A percentile compares a stretch with the other conserved stretches of the same genome.
Conservation (phyloP, 2,329 filamentous ascomycete genomes). For the Thelonectria olida region DNA sequence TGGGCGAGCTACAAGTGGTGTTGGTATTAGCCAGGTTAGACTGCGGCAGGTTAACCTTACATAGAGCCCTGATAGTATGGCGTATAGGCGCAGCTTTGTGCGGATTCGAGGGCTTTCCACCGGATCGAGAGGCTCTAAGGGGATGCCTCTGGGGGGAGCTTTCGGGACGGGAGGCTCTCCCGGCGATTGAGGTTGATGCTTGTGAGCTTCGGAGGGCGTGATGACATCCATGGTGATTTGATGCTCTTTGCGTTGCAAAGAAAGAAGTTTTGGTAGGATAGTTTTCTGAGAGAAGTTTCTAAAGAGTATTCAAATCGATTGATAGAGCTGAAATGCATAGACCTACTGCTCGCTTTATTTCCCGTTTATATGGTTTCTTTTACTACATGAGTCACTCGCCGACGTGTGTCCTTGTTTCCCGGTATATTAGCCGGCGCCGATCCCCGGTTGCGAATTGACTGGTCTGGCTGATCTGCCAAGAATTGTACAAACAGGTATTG, state of each 20-base stretch:
- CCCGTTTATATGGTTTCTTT: background rate
- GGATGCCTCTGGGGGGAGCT: background rate
- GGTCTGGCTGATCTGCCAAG: background rate
- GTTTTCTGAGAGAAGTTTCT: background rate
- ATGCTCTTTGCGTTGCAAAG: background rate
- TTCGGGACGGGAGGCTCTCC: too few species aligned
- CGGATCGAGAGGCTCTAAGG: background rate
- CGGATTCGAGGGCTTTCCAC: background rate
- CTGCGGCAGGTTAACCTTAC: background rate
- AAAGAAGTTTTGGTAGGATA: background rate
- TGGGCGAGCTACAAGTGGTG: background rate
- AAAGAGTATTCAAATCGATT: background rate
- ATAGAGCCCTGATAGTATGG: slow-evolving; percentile 9
- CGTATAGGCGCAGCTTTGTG: slow-evolving; percentile 9
- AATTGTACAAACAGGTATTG: background rate
- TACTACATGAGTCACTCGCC: slow-evolving; percentile 1
- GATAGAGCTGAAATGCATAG: background rate
- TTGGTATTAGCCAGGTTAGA: background rate
- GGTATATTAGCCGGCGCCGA: background rate
- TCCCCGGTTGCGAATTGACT: background rate
- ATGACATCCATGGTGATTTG: background rate
- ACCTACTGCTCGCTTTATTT: background rate
- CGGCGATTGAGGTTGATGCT: background rate
- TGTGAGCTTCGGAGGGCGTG: background rate
- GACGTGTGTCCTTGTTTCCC: background rate